Evolutionary conservation across 2,329 filamentous ascomycete species (phyloP).

Genomic region (Mollisia scopiformis): DNA sequence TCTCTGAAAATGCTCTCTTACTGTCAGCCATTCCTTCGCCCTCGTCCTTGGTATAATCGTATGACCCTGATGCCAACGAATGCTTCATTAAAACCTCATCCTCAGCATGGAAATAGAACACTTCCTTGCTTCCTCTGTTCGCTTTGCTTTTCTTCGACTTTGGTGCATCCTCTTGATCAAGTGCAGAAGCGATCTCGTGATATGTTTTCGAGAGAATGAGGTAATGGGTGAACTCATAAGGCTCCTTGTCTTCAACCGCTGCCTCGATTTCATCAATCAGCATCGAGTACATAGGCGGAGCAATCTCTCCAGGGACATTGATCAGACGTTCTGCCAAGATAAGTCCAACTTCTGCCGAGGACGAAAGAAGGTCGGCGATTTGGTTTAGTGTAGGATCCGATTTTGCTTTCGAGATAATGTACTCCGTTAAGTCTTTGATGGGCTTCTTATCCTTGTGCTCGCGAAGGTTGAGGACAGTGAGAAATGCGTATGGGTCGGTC

Average conservation of each 20-base stretch:
- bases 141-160: constrained; percentile 70
- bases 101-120: constrained; percentile 94
- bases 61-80: constrained; percentile 70
- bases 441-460: constrained; percentile 77
- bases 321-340: constrained; percentile 92
- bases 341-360: constrained; percentile 71
- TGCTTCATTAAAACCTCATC: constrained; percentile 86
- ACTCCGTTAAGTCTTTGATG: constrained; percentile 71
- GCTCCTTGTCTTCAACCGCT: constrained; percentile 87
- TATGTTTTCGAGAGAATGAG: constrained; percentile 93
- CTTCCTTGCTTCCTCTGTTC: constrained; percentile 60
- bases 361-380: constrained; percentile 60
- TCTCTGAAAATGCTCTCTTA: constrained; percentile 91
- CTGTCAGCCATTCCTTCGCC: constrained; percentile 84
- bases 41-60: constrained; percentile 76
- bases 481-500: constrained; percentile 88
- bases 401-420: constrained; percentile 62
- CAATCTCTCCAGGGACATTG: constrained; percentile 93
- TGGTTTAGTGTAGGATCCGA: constrained; percentile 56
- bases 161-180: constrained; percentile 67
- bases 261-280: constrained; percentile 87
- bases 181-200: constrained; percentile 78
- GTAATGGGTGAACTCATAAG: constrained; percentile 92
- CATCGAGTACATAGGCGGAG: constrained; percentile 94
- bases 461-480: constrained; percentile 83